Evolutionary conservation across 148 eudicot genomes (phyloP).

Genomic region (Vaccinium vitisidaea): DNA sequence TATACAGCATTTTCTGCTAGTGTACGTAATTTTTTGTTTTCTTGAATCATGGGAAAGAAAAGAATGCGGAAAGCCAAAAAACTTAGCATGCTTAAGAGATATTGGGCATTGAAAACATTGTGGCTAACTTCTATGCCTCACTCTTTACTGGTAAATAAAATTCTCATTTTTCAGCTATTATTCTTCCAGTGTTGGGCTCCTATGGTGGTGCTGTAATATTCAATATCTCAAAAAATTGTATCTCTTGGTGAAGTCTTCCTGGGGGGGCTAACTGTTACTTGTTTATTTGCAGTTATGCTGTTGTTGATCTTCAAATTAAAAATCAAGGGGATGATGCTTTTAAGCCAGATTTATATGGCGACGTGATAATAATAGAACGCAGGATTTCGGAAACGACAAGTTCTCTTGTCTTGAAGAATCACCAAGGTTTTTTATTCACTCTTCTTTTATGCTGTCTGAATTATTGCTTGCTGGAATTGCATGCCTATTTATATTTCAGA

Average conservation of each 20-base stretch:
- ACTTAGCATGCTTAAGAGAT: neutral
- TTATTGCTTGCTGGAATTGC: conserved; percentile 1
- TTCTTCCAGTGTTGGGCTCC: neutral
- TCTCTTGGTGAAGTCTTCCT: conserved; percentile 1
- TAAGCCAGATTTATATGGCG: conserved; percentile 75
- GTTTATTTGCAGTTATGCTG: conserved; percentile 57
- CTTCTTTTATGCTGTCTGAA: neutral
- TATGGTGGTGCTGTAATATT: neutral
- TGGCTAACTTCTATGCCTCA: neutral
- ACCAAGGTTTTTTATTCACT: conserved; percentile 51
- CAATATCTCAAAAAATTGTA: neutral
- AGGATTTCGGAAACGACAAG: conserved; percentile 69
- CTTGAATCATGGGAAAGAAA: neutral
- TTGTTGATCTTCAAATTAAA: conserved; percentile 71
- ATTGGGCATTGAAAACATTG: neutral
- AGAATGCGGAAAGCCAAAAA: neutral
- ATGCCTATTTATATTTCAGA: neutral
- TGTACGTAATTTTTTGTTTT: neutral
- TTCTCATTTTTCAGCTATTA: neutral
- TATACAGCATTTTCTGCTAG: neutral
- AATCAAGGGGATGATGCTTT: conserved; percentile 92
- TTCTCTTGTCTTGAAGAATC: conserved; percentile 56
- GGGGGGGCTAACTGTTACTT: neutral
- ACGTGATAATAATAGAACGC: conserved; percentile 72
- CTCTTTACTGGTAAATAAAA: neutral